Conservation (phyloP, 2,329 filamentous ascomycete genomes). For the Fusarium circinatum region DNA sequence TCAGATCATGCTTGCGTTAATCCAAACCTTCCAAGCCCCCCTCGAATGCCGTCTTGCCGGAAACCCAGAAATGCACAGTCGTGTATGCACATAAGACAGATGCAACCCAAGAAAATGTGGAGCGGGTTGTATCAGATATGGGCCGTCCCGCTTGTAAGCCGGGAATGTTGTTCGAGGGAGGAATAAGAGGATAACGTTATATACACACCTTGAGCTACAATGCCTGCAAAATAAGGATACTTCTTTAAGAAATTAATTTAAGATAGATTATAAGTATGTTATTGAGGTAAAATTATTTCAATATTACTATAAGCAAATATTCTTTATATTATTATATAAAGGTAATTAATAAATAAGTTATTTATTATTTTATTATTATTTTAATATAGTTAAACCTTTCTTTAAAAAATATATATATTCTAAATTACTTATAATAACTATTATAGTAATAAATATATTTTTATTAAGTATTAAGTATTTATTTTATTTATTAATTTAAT, state of each 20-base stretch:
- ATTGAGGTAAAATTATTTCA: no score
- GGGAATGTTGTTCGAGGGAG: neutral
- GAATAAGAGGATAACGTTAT: neutral
- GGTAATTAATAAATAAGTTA: no score
- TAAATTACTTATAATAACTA: no score
- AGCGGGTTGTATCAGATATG: neutral
- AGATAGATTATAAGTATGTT: rapidly evolving
- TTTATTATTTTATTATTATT: no score
- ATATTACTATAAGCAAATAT: no score
- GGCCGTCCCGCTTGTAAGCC: neutral
- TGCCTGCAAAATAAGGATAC: neutral
- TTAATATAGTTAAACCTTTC: no score
- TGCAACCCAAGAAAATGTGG: neutral
- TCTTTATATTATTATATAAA: no score
- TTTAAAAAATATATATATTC: no score
- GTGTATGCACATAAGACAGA: neutral
- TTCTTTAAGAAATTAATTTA: neutral
- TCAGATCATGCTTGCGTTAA: neutral
- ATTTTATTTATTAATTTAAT: no score
- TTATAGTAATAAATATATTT: no score
- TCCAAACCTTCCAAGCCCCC: neutral
- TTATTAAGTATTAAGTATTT: no score
- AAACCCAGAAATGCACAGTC: neutral
- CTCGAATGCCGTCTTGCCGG: neutral
- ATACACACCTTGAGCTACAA: neutral